These are phyloP conservation scores for Globisporangium rhizosaccharum DNA, from an alignment of 352 stramenopile species.

Conservation along the genomic window DNA sequence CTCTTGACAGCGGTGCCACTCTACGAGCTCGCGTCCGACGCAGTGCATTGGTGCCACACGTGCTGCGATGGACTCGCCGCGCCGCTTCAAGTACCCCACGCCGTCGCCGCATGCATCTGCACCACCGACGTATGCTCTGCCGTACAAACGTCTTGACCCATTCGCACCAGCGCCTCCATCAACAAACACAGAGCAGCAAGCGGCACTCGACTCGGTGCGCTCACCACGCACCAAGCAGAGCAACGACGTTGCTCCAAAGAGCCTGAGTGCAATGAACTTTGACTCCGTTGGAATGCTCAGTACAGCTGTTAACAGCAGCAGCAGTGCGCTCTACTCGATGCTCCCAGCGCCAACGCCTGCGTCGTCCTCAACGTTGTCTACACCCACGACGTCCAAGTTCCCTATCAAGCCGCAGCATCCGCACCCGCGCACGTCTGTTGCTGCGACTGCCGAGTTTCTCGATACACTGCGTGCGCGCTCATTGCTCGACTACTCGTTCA, in stretches of 20 bases:
- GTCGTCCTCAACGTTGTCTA: no score
- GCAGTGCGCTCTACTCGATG: constrained; percentile 6
- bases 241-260: neutral
- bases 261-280: constrained; percentile 11
- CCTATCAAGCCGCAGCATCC: constrained; percentile 12
- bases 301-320: no score
- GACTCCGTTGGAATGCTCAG: neutral
- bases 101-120: constrained; percentile 1
- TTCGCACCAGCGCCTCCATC: neutral
- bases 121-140: constrained; percentile 3
- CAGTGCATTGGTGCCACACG: neutral
- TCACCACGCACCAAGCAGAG: neutral
- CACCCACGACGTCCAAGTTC: constrained; percentile 2
- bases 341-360: neutral
- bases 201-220: neutral
- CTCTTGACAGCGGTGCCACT: no score
- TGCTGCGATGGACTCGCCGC: neutral
- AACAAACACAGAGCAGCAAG: neutral
- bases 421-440: constrained; percentile 8
- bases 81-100: constrained; percentile 2
- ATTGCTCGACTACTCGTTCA: constrained; percentile 45
- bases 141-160: constrained; percentile 10
- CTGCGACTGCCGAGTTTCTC: constrained; percentile 19
- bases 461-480: constrained; percentile 29
- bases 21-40: no score